Base-by-base conservation (phyloP, 306 rosid species). In the Betula pendula region DNA sequence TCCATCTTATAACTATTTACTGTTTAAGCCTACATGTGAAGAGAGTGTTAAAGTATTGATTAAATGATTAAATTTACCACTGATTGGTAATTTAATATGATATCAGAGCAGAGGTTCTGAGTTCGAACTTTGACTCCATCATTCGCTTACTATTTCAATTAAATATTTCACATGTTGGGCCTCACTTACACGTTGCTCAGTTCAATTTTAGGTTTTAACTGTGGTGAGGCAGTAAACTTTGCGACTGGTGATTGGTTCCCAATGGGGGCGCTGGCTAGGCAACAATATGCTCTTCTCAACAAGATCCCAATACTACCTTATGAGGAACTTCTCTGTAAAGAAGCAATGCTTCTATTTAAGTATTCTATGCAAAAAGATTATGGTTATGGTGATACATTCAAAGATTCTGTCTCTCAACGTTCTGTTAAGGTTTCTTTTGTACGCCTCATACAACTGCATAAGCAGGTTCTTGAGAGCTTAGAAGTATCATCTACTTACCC, bases 171-270 rank as follows among this genome's bases (percentile, higher is more conserved):
- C n/a, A n/a, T n/a, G n/a, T n/a, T n/a, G n/a, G n/a, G n/a, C n/a
- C n/a, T n/a, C n/a, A n/a, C n/a, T n/a, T n/a, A n/a, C n/a, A n/a
- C n/a, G n/a, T n/a, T n/a, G n/a, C n/a, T 29, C 33, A 0, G 2
- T 73, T 40, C 38, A 70, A 60, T 15, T 66, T 50, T 31, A 85
- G 88, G 85, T n/a, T 85, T 85, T 52, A 85, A 81, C 67, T 85
- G 88, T 72, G 88, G 85, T 65, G 88, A 81, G 69, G 85, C 83
- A 38, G 83, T 81, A 22, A 84, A 84, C 73, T 85, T 85, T 72
- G 85, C 85, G 4, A 48, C 66, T 13, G 75, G 82, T 24, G 84
- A 79, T 76, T 85, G 86, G 88, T 79, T 85, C 75, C 77, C 82
- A 35, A 15, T 81, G 2, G 88, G 86, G 25, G 86, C 76, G 24